Percentiles rank a stretch among this genome's conserved stretches.
These are phyloP conservation scores for Boehmeria nivea DNA, from an alignment of 306 rosid genomes.

Conservation along the genomic window DNA sequence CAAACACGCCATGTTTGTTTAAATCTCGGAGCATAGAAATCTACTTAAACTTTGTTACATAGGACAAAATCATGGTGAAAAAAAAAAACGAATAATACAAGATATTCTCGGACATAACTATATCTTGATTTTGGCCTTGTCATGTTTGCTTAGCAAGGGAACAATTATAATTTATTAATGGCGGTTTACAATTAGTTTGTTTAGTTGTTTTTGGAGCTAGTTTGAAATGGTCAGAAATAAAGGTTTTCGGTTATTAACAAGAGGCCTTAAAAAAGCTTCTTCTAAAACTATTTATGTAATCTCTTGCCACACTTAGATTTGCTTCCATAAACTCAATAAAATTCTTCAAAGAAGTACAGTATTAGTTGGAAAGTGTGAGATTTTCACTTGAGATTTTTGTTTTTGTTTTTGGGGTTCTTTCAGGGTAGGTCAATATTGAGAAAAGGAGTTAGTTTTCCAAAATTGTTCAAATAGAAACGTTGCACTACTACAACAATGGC, in stretches of 20 bases:
- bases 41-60: background rate
- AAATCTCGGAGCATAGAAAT: slow-evolving; percentile 12
- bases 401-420: too few species aligned
- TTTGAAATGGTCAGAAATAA: background rate
- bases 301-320: slow-evolving; percentile 9
- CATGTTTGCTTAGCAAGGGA: slow-evolving; percentile 7
- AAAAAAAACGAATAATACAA: background rate
- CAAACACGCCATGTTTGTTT: background rate
- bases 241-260: slow-evolving; percentile 32
- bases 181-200: slow-evolving; percentile 1
- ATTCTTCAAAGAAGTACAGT: too few species aligned
- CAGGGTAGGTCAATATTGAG: too few species aligned
- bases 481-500: slow-evolving; percentile 37
- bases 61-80: slow-evolving; percentile 7
- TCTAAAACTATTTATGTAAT: slow-evolving; percentile 24
- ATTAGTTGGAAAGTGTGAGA: too few species aligned
- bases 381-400: too few species aligned
- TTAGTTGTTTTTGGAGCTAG: background rate
- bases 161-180: too few species aligned
- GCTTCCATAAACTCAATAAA: slow-evolving; percentile 27
- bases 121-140: slow-evolving; percentile 12
- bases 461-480: too few species aligned
- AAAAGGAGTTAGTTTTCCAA: too few species aligned
- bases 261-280: slow-evolving; percentile 11
- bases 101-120: slow-evolving; percentile 24